phyloP scores from a whole-genome alignment of 163 green algal genomes.

The Scenedesmus sp. region DNA sequence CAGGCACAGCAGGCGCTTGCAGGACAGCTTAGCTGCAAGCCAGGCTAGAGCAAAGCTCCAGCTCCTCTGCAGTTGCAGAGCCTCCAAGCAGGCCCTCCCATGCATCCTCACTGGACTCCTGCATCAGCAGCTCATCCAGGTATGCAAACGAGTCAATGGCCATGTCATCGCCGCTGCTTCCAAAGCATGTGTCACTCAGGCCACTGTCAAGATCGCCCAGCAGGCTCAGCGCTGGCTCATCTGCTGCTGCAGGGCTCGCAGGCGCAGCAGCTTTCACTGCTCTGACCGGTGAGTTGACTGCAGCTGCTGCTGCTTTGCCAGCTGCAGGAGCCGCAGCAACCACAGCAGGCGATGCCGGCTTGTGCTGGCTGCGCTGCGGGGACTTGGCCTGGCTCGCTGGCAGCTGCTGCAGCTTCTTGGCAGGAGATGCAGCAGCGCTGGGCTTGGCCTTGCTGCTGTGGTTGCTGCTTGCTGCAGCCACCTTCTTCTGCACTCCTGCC shows the following conservation, averaged over 20 bases:
- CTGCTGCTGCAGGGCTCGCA: neutral
- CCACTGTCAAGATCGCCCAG: conserved; percentile 3
- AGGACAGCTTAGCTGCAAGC: neutral
- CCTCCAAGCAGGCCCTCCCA: conserved; percentile 27
- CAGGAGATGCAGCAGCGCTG: neutral
- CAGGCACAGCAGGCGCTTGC: neutral
- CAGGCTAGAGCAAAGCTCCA: conserved; percentile 24
- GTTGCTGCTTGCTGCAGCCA: neutral
- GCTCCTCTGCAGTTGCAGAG: neutral
- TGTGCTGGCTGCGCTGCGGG: neutral
- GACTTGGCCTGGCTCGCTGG: neutral
- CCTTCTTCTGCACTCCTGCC: conserved; percentile 33
- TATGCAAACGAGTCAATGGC: conserved; percentile 4
- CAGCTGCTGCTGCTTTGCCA: neutral
- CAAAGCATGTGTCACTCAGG: neutral
- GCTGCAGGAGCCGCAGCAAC: neutral
- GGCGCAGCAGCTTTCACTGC: neutral
- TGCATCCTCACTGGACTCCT: conserved; percentile 21
- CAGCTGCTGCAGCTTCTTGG: neutral
- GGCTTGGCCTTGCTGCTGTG: neutral
- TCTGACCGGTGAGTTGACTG: neutral
- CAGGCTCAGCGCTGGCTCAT: neutral
- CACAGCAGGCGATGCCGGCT: neutral
- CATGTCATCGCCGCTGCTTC: neutral
- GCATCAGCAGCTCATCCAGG: conserved; percentile 3